Evolutionary conservation across 2,329 filamentous ascomycete species (phyloP).

Genomic region (Teratosphaeria nubilosa): DNA sequence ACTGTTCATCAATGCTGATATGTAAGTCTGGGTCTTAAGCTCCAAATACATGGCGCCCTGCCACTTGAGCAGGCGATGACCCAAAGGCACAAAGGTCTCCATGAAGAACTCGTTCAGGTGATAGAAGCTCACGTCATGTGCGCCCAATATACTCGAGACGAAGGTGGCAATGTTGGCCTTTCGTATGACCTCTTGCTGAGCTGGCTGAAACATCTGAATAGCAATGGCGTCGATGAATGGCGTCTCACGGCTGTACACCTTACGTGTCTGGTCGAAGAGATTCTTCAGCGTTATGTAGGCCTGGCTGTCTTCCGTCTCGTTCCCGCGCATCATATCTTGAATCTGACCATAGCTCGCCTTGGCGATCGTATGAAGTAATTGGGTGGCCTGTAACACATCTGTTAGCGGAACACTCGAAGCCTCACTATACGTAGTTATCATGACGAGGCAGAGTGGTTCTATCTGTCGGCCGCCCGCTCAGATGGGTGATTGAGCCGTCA

Average conservation of each 20-base stretch:
- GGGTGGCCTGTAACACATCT: slow-evolving; percentile 38
- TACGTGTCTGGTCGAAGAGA: slow-evolving; percentile 54
- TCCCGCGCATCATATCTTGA: slow-evolving; percentile 43
- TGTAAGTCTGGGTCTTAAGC: slow-evolving; percentile 58
- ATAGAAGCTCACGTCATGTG: slow-evolving; percentile 52
- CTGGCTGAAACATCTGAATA: slow-evolving; percentile 27
- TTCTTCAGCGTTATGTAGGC: slow-evolving; percentile 53
- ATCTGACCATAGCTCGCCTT: slow-evolving; percentile 48
- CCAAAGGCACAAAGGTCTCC: slow-evolving; percentile 53
- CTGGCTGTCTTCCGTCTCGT: slow-evolving; percentile 35
- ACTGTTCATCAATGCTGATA: slow-evolving; percentile 49
- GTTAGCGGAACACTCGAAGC: background rate
- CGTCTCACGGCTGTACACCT: slow-evolving; percentile 47
- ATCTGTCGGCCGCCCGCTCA: background rate
- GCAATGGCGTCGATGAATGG: slow-evolving; percentile 39
- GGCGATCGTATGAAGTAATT: slow-evolving; percentile 48
- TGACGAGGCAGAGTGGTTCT: background rate
- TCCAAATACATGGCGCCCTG: slow-evolving; percentile 53
- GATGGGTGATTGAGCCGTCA: background rate
- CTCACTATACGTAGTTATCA: too few relatives aligned
- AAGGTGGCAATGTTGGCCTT: slow-evolving; percentile 58
- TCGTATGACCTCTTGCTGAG: slow-evolving; percentile 49
- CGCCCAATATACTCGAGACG: slow-evolving; percentile 51
- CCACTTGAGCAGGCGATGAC: slow-evolving; percentile 47
- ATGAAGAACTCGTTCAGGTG: slow-evolving; percentile 55